Percentiles rank a stretch among this genome's conserved stretches.
These are phyloP conservation scores for Macrophomina tecta DNA, from an alignment of 2,329 filamentous ascomycete genomes.

Conservation along the genomic window DNA sequence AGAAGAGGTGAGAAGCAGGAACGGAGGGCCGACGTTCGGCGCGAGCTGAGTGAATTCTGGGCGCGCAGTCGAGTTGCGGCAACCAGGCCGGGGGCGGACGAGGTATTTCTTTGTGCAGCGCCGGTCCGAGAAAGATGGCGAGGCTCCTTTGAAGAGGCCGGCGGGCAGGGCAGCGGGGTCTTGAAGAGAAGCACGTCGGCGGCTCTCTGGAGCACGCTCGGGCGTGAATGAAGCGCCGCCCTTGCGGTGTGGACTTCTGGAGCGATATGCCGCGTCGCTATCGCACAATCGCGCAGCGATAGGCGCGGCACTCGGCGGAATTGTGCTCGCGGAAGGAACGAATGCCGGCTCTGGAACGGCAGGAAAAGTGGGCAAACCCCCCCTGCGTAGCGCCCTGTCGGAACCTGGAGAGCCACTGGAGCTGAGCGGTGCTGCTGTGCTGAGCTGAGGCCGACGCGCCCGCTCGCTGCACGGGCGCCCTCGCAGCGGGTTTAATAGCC, in stretches of 20 bases:
- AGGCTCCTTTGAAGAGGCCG: no score
- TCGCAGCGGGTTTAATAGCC: slow-evolving; percentile 16
- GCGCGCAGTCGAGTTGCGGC: slow-evolving; percentile 1
- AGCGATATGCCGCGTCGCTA: slow-evolving; percentile 1
- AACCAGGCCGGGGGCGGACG: slow-evolving; percentile 4
- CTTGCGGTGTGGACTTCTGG: slow-evolving; percentile 14
- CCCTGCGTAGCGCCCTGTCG: slow-evolving; percentile 20
- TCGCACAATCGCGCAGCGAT: slow-evolving; percentile 20
- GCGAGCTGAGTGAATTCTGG: slow-evolving; percentile 1
- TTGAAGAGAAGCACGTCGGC: not conserved
- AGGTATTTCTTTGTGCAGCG: not conserved
- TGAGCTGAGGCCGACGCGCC: not conserved
- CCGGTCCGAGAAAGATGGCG: not conserved
- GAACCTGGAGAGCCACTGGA: not conserved
- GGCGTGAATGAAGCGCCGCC: slow-evolving; percentile 9
- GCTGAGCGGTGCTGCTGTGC: not conserved
- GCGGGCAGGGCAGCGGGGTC: not conserved
- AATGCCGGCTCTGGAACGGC: slow-evolving; percentile 13
- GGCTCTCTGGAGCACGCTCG: slow-evolving; percentile 19
- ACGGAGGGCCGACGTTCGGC: slow-evolving; percentile 9
- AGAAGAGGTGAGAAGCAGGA: not conserved
- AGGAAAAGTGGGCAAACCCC: slow-evolving; percentile 11
- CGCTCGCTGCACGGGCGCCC: not conserved
- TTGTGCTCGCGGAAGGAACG: slow-evolving; percentile 11
- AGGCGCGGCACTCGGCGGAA: slow-evolving; percentile 18